Conservation (phyloP, 257 asterid genomes). For the Buddleja alternifolia region DNA sequence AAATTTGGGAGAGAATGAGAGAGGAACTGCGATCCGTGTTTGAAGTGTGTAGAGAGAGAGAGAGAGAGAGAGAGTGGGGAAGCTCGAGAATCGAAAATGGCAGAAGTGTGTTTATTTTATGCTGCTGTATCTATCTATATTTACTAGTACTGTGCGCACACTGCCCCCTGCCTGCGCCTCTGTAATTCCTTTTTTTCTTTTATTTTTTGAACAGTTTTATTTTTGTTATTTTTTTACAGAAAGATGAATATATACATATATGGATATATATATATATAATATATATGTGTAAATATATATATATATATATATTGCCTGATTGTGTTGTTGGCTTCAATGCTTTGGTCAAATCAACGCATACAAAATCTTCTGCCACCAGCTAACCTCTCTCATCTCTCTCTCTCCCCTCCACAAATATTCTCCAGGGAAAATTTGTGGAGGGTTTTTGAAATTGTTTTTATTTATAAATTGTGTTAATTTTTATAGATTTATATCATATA, state of each 20-base stretch:
- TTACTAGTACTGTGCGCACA: no score
- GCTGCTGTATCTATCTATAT: constrained; percentile 25
- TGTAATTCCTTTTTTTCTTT: constrained; percentile 30
- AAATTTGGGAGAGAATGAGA: no score
- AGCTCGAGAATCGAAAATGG: constrained; percentile 79
- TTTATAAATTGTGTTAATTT: neutral
- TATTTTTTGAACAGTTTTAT: constrained; percentile 9
- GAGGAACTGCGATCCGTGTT: constrained; percentile 15
- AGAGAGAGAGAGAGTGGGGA: neutral
- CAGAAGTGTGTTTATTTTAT: constrained; percentile 51
- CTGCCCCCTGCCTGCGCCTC: constrained; percentile 50
- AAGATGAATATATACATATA: no score
- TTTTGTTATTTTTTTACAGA: neutral
- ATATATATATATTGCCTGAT: no score
- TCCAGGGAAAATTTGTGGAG: neutral
- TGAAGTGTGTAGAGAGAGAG: constrained; percentile 15
- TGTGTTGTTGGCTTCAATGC: constrained; percentile 47
- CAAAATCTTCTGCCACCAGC: constrained; percentile 57
- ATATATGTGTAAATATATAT: no score
- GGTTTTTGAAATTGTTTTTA: no score
- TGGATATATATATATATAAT: no score
- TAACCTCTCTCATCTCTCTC: constrained; percentile 1
- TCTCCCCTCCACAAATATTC: neutral
- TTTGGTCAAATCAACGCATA: constrained; percentile 61
- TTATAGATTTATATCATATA: neutral